These are phyloP conservation scores for Aspergillus panamensis DNA, from an alignment of 495 filamentous ascomycete genomes.

Conservation along the genomic window DNA sequence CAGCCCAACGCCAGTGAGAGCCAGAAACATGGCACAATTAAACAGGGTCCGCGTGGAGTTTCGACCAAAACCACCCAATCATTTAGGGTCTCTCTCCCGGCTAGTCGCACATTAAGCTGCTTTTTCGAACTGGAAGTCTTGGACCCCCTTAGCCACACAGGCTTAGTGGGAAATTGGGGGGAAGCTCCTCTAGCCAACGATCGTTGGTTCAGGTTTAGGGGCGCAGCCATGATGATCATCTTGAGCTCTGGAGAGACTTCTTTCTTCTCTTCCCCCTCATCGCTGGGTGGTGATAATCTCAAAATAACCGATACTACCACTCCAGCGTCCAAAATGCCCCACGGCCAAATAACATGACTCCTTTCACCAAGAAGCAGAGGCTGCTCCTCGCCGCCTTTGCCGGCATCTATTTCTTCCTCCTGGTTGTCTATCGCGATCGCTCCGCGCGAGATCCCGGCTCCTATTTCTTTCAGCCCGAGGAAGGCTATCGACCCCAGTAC, in stretches of 20 bases:
- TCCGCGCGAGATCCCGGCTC: slow-evolving; percentile 27
- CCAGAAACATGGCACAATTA: no score
- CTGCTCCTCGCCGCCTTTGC: slow-evolving; percentile 25
- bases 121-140: background rate
- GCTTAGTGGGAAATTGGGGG: no score
- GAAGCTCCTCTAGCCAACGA: no score
- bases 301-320: background rate
- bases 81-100: no score
- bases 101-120: no score
- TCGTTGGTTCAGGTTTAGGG: background rate
- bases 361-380: slow-evolving; percentile 24
- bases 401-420: slow-evolving; percentile 27
- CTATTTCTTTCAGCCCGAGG: slow-evolving; percentile 25
- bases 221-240: background rate
- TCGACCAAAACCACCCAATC: no score
- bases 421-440: slow-evolving; percentile 26
- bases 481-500: slow-evolving; percentile 27
- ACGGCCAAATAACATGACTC: slow-evolving; percentile 12
- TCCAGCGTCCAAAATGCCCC: background rate
- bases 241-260: background rate
- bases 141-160: background rate
- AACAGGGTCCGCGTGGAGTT: no score
- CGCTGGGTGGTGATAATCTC: background rate
- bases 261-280: background rate
- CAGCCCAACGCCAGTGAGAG: no score